These are phyloP conservation scores for Jacaranda mimosifolia DNA, from an alignment of 257 asterid genomes.

Conservation along the genomic window DNA sequence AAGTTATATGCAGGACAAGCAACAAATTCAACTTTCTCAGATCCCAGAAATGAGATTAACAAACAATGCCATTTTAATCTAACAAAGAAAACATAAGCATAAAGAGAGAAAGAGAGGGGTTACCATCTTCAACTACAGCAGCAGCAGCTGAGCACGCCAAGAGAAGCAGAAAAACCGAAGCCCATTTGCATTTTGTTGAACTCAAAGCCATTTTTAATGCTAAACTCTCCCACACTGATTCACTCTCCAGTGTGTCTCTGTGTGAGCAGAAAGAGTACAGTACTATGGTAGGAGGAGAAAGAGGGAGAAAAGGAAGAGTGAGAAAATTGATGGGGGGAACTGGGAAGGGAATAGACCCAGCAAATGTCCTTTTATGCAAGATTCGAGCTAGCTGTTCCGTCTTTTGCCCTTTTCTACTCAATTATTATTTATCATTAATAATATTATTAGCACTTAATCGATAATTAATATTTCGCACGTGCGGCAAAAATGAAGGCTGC, in stretches of 20 bases:
- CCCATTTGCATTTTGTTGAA: constrained; percentile 25
- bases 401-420: constrained; percentile 1
- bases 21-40: not conserved
- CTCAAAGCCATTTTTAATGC: constrained; percentile 36
- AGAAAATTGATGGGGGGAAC: not conserved
- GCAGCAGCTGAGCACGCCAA: constrained; percentile 32
- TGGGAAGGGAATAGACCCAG: not conserved
- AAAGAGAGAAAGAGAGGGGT: not conserved
- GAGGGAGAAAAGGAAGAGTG: constrained; percentile 1
- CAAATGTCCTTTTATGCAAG: constrained; percentile 46
- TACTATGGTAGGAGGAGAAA: not conserved
- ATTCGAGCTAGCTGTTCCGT: constrained; percentile 24
- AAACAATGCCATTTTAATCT: not conserved
- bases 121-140: constrained; percentile 37
- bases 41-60: not conserved
- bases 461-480: constrained; percentile 4
- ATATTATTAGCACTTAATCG: not conserved
- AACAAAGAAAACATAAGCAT: not conserved
- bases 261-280: not conserved
- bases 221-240: constrained; percentile 1
- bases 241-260: not conserved
- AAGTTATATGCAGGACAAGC: not conserved
- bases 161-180: constrained; percentile 25
- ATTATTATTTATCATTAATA: not conserved
- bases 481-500: not conserved